Evolutionary conservation across 2,329 filamentous ascomycete species (phyloP).

Genomic region (Fusarium transvaalense): DNA sequence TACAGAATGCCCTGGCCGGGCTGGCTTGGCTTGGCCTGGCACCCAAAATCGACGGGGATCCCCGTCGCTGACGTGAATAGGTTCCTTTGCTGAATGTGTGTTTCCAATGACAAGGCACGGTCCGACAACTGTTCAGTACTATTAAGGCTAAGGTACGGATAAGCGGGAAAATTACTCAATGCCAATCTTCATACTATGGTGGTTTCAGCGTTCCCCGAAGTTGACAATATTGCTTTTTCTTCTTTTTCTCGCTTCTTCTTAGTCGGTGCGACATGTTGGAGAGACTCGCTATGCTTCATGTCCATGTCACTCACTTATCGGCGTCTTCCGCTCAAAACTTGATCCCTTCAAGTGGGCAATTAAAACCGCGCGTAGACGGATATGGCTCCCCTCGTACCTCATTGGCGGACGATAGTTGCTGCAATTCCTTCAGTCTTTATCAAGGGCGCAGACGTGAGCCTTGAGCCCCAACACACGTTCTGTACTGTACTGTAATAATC

Average conservation of each 20-base stretch:
- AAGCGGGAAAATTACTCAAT: conserved; percentile 17
- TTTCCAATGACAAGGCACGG: conserved; percentile 7
- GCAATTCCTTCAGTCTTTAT: neutral
- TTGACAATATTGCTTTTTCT: neutral
- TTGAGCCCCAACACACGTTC: conserved; percentile 13
- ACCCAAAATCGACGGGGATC: conserved; percentile 7
- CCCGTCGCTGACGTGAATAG: neutral
- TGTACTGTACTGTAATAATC: conserved; percentile 4
- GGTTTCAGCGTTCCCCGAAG: conserved; percentile 26
- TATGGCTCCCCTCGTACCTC: neutral
- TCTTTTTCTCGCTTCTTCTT: neutral
- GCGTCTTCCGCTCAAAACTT: conserved; percentile 18
- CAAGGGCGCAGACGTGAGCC: conserved; percentile 38
- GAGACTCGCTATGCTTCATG: conserved; percentile 20
- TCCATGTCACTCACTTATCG: conserved; percentile 11
- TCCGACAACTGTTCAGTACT: conserved; percentile 24
- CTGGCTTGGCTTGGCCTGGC: too few relatives aligned
- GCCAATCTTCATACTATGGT: conserved; percentile 29
- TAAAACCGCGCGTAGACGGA: conserved; percentile 15
- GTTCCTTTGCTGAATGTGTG: neutral
- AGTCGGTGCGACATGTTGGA: conserved; percentile 14
- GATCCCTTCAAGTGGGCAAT: conserved; percentile 14
- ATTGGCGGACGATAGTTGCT: conserved; percentile 27
- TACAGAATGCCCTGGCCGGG: too few relatives aligned
- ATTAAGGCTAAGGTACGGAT: neutral